Conservation (phyloP, 2,329 filamentous ascomycete genomes). For the Ophiocordyceps camponoti-leonardi region DNA sequence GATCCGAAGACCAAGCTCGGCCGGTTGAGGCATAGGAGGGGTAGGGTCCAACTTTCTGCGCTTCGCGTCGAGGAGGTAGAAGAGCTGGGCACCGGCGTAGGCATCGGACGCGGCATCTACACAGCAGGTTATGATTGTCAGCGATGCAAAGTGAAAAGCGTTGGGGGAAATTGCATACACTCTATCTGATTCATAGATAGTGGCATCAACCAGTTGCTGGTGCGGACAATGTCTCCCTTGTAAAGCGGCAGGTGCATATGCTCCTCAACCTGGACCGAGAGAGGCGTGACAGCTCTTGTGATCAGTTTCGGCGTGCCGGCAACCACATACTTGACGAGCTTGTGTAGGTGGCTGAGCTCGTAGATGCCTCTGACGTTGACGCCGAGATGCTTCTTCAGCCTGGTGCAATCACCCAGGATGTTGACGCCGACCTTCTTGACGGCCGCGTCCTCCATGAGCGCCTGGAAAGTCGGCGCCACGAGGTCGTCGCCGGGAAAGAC, state of each 20-base stretch:
- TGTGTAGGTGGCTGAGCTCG: conserved; percentile 72
- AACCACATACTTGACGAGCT: conserved; percentile 50
- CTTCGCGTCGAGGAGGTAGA: conserved; percentile 50
- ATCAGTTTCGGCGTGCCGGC: conserved; percentile 33
- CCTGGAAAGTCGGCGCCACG: conserved; percentile 51
- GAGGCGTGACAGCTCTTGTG: conserved; percentile 46
- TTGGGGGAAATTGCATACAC: conserved; percentile 32
- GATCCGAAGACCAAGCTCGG: conserved; percentile 50
- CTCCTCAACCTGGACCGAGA: conserved; percentile 55
- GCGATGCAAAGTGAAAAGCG: no score
- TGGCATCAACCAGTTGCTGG: conserved; percentile 53
- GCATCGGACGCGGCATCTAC: conserved; percentile 66
- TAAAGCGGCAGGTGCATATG: conserved; percentile 56
- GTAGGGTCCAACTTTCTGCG: conserved; percentile 47
- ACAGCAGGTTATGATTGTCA: not conserved
- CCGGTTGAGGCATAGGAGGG: conserved; percentile 53
- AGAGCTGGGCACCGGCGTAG: conserved; percentile 64
- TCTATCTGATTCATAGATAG: conserved; percentile 48
- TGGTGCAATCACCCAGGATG: conserved; percentile 53
- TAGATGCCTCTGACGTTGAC: conserved; percentile 52
- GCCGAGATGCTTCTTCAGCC: conserved; percentile 47
- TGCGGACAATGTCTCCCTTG: conserved; percentile 54
- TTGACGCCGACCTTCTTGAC: conserved; percentile 67
- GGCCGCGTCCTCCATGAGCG: conserved; percentile 51
- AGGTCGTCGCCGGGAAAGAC: conserved; percentile 40